Conservation (phyloP, 2,329 filamentous ascomycete species). For the Paecilomyces formosus region DNA sequence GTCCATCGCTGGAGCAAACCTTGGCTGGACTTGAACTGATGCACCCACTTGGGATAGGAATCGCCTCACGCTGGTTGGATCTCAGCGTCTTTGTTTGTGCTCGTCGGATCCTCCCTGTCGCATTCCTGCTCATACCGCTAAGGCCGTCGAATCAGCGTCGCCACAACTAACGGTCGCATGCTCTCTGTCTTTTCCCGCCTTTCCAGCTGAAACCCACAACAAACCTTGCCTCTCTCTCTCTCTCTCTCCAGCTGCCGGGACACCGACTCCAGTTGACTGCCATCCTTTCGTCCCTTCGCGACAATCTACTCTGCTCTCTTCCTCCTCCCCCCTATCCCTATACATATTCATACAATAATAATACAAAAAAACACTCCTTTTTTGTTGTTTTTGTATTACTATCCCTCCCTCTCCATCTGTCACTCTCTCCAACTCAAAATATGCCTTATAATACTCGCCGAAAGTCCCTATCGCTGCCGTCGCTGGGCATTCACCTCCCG, state of each 20-base stretch:
- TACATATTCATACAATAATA: conserved; percentile 12
- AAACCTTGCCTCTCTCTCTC: background rate
- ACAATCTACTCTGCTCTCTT: conserved; percentile 6
- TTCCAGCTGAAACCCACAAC: background rate
- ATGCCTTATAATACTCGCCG: conserved; percentile 97
- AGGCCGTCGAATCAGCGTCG: conserved; percentile 11
- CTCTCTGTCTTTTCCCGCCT: conserved; percentile 1
- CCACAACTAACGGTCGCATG: conserved; percentile 8
- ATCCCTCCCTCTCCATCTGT: conserved; percentile 4
- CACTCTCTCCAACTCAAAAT: conserved; percentile 5
- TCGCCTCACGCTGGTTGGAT: background rate
- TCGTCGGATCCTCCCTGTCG: background rate
- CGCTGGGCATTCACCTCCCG: conserved; percentile 81
- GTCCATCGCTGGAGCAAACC: background rate
- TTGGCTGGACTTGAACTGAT: conserved; percentile 1
- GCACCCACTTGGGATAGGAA: background rate
- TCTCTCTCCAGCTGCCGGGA: background rate
- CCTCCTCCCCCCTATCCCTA: conserved; percentile 8
- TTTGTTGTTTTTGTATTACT: conserved; percentile 7
- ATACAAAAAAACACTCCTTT: conserved; percentile 14
- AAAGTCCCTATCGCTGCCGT: conserved; percentile 89
- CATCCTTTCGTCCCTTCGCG: conserved; percentile 4
- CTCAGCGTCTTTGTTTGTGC: background rate
- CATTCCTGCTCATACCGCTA: conserved; percentile 4
- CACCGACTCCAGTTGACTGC: conserved; percentile 1